Conservation (phyloP, 2,329 filamentous ascomycete genomes). For the Alternaria brassicae region DNA sequence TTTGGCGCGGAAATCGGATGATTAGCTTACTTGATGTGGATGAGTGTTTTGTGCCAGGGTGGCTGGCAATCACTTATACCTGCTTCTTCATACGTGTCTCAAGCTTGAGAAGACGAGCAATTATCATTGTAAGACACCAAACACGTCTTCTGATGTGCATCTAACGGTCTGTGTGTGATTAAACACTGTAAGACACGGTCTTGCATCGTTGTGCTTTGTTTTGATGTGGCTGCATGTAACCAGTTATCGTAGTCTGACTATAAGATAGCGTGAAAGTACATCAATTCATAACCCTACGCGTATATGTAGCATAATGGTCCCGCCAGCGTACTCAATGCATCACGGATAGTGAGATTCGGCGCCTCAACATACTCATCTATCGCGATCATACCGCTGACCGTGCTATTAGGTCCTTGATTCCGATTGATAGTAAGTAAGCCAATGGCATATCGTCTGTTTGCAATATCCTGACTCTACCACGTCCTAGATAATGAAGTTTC, state of each 20-base stretch:
- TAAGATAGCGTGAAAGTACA: too few species aligned
- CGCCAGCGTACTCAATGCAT: slow-evolving; percentile 52
- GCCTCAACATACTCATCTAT: slow-evolving; percentile 47
- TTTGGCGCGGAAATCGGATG: too few species aligned
- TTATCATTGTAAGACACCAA: background rate
- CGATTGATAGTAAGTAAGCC: slow-evolving; percentile 35
- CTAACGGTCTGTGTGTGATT: background rate
- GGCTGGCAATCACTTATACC: too few species aligned
- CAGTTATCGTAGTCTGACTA: background rate
- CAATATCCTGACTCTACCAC: slow-evolving; percentile 57
- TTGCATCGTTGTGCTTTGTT: background rate
- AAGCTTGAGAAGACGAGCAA: too few species aligned
- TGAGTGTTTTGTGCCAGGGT: too few species aligned
- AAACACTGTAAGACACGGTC: background rate
- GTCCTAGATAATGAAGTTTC: slow-evolving; percentile 32
- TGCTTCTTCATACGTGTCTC: too few species aligned
- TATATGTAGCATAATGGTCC: slow-evolving; percentile 55
- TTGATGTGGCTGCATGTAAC: background rate
- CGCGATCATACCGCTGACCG: slow-evolving; percentile 52
- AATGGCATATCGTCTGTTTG: slow-evolving; percentile 49
- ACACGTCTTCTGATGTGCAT: background rate
- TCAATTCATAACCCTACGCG: slow-evolving; percentile 31
- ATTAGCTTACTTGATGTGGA: too few species aligned
- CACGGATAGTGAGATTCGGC: slow-evolving; percentile 40
- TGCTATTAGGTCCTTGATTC: slow-evolving; percentile 51